Base-by-base conservation (phyloP, 768 basidiomycete genomes). In the Lanmaoa rubissima region DNA sequence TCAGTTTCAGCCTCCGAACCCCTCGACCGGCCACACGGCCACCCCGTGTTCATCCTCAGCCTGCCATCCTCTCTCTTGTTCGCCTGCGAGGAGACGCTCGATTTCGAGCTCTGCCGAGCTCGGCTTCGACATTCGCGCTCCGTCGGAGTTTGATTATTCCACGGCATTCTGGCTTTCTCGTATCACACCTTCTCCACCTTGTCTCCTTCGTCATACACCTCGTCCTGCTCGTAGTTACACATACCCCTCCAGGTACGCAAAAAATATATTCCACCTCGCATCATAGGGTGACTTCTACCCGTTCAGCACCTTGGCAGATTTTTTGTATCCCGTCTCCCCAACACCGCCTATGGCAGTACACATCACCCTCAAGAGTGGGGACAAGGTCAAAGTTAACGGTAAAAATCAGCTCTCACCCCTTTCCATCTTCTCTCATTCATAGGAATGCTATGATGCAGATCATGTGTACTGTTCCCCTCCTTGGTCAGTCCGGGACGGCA, bases 391-490 rank as follows among this genome's bases (percentile, higher is more conserved):
- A 84, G 77, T 90, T 55, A 93, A 93, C 76, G 91, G 91, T 93
- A 84, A 78, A 72, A 73, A 60, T 63, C 58, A 51, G 53, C 42
- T 50, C 57, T 51, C 53, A 16, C 52, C 34, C 41, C 28, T 4
- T 57, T 55, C 57, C 51, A 60, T 65, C 59, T 50, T 49, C 62
- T 60, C 51, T 60, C 46, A 61, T 53, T 28, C 36, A 51, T 45
- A 56, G 58, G 19, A 61, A 44, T 65, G 13, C 58, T 79, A 75
- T 81, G 73, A 69, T 54, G 42, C 65, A 97, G 96, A 98, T 74
- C 94, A 98, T 76, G 95, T 98, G 64, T 98, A 97, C 71, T 93
- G 93, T 75, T 94, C 95, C 34, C 90, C 94, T 32, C 89, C 86
- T 59, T 98, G 94, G 94, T 83, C 87, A 54, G 81, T 90, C 58